Evolutionary conservation across 768 basidiomycete species (phyloP).

Genomic region (Boletus sensibilis): DNA sequence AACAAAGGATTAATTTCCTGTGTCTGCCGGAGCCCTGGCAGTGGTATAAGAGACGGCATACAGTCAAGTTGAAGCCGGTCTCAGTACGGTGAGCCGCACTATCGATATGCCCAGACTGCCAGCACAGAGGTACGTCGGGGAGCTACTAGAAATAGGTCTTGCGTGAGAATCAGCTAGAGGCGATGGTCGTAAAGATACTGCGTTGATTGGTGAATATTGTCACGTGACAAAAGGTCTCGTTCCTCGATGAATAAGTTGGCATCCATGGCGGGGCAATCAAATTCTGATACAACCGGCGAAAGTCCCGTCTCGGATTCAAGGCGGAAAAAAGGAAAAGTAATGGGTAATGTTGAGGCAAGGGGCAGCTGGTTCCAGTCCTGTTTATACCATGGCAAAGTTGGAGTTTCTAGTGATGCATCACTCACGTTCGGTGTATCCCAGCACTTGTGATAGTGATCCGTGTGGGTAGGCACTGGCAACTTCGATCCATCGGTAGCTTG

Average conservation of each 20-base stretch:
- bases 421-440: not conserved
- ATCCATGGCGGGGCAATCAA: not conserved
- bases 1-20: conserved; percentile 5
- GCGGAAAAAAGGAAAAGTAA: no score
- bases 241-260: not conserved
- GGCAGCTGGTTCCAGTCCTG: not conserved
- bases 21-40: not conserved
- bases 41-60: not conserved
- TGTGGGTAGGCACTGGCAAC: not conserved
- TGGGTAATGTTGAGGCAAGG: not conserved
- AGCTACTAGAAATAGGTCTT: not conserved
- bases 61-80: not conserved
- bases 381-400: not conserved
- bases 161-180: not conserved
- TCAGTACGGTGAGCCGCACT: not conserved
- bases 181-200: not conserved
- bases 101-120: not conserved
- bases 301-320: not conserved
- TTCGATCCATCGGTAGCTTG: not conserved
- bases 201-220: not conserved
- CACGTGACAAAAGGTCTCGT: not conserved
- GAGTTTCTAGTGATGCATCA: not conserved
- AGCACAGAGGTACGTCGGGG: not conserved
- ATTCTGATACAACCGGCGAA: not conserved
- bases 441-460: not conserved